Base-by-base conservation (phyloP, 202 grass and related monocot genomes). In the Carex sylvatica region DNA sequence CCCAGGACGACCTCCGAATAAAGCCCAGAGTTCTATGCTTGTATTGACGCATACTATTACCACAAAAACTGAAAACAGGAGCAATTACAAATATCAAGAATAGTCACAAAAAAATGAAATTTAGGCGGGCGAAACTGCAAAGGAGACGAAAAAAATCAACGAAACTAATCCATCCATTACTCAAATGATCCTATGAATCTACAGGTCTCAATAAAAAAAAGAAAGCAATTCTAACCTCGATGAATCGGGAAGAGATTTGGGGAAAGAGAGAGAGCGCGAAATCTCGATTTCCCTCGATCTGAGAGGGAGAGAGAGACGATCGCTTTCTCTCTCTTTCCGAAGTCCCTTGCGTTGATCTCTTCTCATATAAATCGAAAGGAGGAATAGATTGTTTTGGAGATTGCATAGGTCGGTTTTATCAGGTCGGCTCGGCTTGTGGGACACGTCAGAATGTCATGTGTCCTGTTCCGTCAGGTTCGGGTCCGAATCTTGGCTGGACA, bases 371-470 rank as follows among this genome's bases (percentile, higher is more conserved):
- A 82, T 65, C 33, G 55, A 6, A 20, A 69, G 2, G 9, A 81
- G 12, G 59, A 68, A 70, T 31, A 82, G 63, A 60, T 78, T 22
- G 74, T 78, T 60, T 33, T 9, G 69, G 69, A 33, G 28, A 6
- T 58, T 81, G 49, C 16, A 54, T 69, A n/a, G 28, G n/a, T 55
- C 79, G 40, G 40, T 82, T 68, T 54, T 63, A 80, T 65, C 77
- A 24, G 74, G 6, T 33, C 74, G 74, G 53, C 20, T 64, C 78
- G 44, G 61, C 63, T 82, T 82, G 26, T 82, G 80, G 79, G 80
- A 82, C 80, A 82, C 80, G 80, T 82, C 80, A 81, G 19, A 19
- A 10, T 19, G 58, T 47, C 78, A 65, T 81, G 78, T 62, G 61
- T 65, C 40, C 38, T 65, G 61, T 81, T 35, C 61, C 19, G 55